A percentile compares a stretch with the other conserved stretches of the same genome.
phyloP scores from a whole-genome alignment of 371 early-diverging fungal species.

The Mortierella sp. region DNA sequence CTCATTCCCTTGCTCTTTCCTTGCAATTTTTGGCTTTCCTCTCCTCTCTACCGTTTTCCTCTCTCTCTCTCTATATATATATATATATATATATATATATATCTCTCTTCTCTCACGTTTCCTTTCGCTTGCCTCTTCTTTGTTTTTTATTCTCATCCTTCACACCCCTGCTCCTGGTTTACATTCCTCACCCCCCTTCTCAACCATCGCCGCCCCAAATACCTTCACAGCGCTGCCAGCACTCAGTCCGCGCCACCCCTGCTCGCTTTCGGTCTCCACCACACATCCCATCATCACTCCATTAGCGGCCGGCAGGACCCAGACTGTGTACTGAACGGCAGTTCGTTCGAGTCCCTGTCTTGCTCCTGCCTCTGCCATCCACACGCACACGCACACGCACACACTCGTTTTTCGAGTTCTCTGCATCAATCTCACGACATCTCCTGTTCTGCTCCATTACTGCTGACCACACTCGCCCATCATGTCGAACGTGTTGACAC shows the following conservation, averaged over 20 bases:
- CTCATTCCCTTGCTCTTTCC: too few relatives aligned
- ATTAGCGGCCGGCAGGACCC: too few relatives aligned
- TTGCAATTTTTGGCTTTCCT: neutral
- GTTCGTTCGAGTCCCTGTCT: too few relatives aligned
- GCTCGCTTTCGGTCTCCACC: too few relatives aligned
- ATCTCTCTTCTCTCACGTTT: too few relatives aligned
- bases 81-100: too few relatives aligned
- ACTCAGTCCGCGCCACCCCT: too few relatives aligned
- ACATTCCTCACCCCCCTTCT: neutral
- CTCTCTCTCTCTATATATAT: too few relatives aligned
- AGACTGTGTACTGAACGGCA: too few relatives aligned
- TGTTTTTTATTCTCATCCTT: neutral
- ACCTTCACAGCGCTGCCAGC: neutral
- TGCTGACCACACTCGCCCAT: neutral
- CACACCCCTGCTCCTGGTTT: neutral
- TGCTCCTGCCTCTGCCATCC: neutral
- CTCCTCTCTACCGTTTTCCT: neutral
- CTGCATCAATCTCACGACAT: neutral
- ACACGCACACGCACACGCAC: constrained; percentile 2
- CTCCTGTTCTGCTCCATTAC: neutral
- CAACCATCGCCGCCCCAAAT: constrained; percentile 6
- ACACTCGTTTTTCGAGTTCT: neutral
- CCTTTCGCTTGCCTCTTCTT: too few relatives aligned
- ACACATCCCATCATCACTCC: too few relatives aligned
- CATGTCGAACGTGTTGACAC: constrained; percentile 43